phyloP scores from a whole-genome alignment of 345 rosid genomes.

The Ailanthus altissimus region DNA sequence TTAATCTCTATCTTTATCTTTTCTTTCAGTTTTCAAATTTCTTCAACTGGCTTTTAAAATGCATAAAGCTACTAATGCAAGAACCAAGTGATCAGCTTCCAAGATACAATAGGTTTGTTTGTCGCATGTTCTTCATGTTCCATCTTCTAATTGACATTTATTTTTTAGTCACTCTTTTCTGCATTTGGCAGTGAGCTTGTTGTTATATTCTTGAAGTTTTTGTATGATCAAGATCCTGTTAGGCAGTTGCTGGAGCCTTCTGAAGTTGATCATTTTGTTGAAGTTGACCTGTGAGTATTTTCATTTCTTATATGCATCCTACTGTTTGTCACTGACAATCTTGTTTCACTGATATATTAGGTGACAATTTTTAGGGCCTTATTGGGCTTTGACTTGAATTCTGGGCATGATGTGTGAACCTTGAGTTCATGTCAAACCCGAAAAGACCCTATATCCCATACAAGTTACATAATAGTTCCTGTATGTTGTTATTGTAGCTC shows the following conservation, averaged over 20 bases:
- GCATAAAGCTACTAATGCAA: constrained; percentile 82
- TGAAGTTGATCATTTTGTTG: constrained; percentile 55
- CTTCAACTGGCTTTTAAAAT: constrained; percentile 87
- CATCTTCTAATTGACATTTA: constrained; percentile 6
- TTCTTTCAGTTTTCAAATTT: constrained; percentile 79
- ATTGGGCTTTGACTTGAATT: neutral
- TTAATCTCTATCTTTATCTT: constrained; percentile 19
- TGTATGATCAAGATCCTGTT: constrained; percentile 92
- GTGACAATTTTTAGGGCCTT: neutral
- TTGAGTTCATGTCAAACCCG: neutral
- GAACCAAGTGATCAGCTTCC: constrained; percentile 88
- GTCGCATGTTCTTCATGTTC: constrained; percentile 21
- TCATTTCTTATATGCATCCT: constrained; percentile 12
- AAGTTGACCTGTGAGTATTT: constrained; percentile 70
- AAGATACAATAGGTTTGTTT: constrained; percentile 67
- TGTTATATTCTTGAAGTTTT: constrained; percentile 81
- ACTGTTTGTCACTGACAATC: neutral
- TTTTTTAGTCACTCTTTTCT: constrained; percentile 24
- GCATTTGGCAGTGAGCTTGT: constrained; percentile 78
- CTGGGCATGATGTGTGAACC: neutral
- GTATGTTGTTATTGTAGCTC: neutral
- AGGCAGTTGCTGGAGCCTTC: constrained; percentile 65
- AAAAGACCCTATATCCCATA: neutral
- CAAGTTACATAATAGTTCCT: neutral
- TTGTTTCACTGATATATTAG: neutral